phyloP scores from a whole-genome alignment of 2,329 filamentous ascomycete species.

The Ilyonectria sp. region DNA sequence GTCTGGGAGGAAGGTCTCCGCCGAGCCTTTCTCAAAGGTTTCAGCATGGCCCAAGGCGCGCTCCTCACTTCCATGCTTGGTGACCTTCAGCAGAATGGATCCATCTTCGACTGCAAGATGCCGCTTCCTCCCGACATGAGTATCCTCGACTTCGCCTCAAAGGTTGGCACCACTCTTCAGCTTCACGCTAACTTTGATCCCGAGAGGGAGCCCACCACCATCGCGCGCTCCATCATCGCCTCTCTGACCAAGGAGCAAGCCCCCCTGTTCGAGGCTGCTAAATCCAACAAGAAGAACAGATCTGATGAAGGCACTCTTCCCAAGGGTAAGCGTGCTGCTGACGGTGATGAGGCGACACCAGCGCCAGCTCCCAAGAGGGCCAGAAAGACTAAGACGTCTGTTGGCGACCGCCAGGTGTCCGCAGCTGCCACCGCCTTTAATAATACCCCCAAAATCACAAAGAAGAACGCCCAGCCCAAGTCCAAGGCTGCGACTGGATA shows the following conservation, averaged over 20 bases:
- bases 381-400: not conserved
- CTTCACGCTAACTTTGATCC: not conserved
- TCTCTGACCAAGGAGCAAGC: not conserved
- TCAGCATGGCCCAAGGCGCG: not conserved
- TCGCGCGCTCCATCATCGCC: not conserved
- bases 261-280: not conserved
- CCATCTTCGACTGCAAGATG: not conserved
- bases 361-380: not conserved
- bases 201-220: not conserved
- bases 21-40: not conserved
- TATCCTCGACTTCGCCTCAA: not conserved
- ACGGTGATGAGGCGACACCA: not conserved
- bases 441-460: not conserved
- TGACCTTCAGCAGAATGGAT: not conserved
- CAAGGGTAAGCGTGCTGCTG: conserved; percentile 2
- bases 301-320: not conserved
- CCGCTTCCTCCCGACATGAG: not conserved
- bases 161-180: not conserved
- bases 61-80: not conserved
- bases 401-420: not conserved
- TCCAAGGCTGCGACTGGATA: not conserved
- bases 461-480: not conserved
- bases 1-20: conserved; percentile 4
- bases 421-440: not conserved
- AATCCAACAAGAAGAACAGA: not conserved